phyloP scores from a whole-genome alignment of 1,139 yeast species.

The Torulaspora globosa region DNA sequence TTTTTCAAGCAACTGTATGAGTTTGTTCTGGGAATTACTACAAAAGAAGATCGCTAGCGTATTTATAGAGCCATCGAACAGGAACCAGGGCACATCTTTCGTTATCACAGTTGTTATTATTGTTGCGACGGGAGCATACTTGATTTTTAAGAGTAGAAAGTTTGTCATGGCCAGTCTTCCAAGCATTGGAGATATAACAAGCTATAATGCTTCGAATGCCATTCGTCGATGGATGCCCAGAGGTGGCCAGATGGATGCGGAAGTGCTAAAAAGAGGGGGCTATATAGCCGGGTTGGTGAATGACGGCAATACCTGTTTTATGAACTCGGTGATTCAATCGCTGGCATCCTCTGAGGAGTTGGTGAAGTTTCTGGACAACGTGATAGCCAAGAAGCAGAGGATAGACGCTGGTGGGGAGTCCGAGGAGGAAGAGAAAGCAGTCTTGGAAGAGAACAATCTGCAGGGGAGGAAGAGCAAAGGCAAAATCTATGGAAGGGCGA shows the following conservation, averaged over 20 bases:
- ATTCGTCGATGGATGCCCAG: constrained; percentile 29
- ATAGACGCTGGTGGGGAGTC: constrained; percentile 33
- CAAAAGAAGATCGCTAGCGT: constrained; percentile 10
- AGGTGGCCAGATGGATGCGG: constrained; percentile 23
- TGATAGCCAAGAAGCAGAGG: constrained; percentile 37
- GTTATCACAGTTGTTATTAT: constrained; percentile 11
- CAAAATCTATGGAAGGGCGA: constrained; percentile 25
- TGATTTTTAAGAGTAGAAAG: constrained; percentile 8
- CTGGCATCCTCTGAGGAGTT: constrained; percentile 71
- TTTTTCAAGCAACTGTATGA: constrained; percentile 13
- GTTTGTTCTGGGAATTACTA: constrained; percentile 10
- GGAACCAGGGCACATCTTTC: constrained; percentile 9
- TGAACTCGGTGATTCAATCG: constrained; percentile 85
- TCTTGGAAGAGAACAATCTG: not conserved
- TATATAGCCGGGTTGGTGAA: constrained; percentile 79
- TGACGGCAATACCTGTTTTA: constrained; percentile 91
- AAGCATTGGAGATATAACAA: constrained; percentile 12
- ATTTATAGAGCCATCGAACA: constrained; percentile 13
- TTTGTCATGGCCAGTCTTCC: constrained; percentile 11
- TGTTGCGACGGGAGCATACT: constrained; percentile 11
- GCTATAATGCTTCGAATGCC: constrained; percentile 11
- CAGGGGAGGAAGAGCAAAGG: constrained; percentile 7
- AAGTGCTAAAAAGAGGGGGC: constrained; percentile 49
- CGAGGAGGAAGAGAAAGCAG: constrained; percentile 17
- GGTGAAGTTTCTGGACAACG: constrained; percentile 55